Evolutionary conservation across 169 alveolate species (phyloP).

Genomic region (Plasmodium billcollinsi): DNA sequence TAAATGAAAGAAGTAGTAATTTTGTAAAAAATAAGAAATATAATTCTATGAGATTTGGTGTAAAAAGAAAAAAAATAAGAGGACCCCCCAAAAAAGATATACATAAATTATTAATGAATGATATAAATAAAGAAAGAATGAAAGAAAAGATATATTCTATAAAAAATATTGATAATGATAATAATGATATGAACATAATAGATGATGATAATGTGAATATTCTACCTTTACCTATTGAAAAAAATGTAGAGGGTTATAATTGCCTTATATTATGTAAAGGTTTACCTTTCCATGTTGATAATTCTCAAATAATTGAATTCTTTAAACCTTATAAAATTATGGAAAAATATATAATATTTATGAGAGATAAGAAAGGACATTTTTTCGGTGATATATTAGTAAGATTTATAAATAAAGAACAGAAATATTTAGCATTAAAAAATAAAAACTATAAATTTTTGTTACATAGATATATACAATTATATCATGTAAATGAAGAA

Average conservation of each 20-base stretch:
- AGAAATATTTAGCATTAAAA: constrained; percentile 58
- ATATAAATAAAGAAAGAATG: constrained; percentile 44
- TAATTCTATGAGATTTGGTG: too few species aligned
- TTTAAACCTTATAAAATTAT: constrained; percentile 66
- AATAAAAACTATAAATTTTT: constrained; percentile 71
- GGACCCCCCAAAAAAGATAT: constrained; percentile 32
- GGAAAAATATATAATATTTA: constrained; percentile 59
- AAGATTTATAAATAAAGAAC: constrained; percentile 64
- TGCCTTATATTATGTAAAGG: constrained; percentile 73
- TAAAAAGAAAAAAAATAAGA: constrained; percentile 5
- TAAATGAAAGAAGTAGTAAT: constrained; percentile 13
- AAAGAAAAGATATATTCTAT: constrained; percentile 26
- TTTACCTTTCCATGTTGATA: constrained; percentile 58
- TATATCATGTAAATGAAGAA: constrained; percentile 65
- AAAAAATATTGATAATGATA: constrained; percentile 19
- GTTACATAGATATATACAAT: constrained; percentile 72
- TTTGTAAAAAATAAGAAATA: too few species aligned
- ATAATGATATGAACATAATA: background rate
- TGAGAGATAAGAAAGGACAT: constrained; percentile 71
- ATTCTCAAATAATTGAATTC: constrained; percentile 26
- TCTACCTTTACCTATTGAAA: constrained; percentile 51
- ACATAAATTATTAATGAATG: constrained; percentile 64
- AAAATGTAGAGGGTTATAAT: constrained; percentile 24
- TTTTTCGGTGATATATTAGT: constrained; percentile 75
- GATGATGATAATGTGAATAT: constrained; percentile 8